phyloP scores from a whole-genome alignment of 768 basidiomycete genomes.

The Gloeopeniophorella convolvens region DNA sequence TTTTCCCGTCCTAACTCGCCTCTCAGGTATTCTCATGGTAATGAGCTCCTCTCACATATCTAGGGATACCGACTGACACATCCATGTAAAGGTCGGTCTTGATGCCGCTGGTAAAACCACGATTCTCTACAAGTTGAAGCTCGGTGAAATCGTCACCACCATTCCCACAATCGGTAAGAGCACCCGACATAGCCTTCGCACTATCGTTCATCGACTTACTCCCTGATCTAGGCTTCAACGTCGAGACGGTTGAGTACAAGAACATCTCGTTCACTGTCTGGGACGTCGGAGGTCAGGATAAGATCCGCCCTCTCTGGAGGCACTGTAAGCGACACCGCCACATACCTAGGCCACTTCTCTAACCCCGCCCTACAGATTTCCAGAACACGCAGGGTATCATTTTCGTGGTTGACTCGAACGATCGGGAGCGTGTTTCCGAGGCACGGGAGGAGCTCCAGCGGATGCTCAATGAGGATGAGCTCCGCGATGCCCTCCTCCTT shows the following conservation, averaged over 20 bases:
- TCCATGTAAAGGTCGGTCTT: slow-evolving; percentile 74
- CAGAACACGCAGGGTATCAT: slow-evolving; percentile 99
- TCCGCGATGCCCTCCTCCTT: slow-evolving; percentile 94
- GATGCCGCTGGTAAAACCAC: slow-evolving; percentile 99
- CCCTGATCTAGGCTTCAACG: slow-evolving; percentile 83
- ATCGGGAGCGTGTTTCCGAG: slow-evolving; percentile 98
- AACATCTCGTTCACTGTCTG: slow-evolving; percentile 99
- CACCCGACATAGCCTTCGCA: slow-evolving; percentile 11
- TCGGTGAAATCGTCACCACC: slow-evolving; percentile 99
- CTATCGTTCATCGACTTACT: slow-evolving; percentile 20
- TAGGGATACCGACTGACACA: background rate
- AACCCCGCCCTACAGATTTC: slow-evolving; percentile 65
- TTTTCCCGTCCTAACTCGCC: slow-evolving; percentile 24
- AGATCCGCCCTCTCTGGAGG: slow-evolving; percentile 99
- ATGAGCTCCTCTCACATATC: background rate
- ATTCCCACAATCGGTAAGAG: slow-evolving; percentile 97
- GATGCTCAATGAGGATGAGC: slow-evolving; percentile 99
- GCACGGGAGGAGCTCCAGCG: slow-evolving; percentile 98
- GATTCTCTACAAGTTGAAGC: slow-evolving; percentile 98
- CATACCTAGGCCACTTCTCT: slow-evolving; percentile 18
- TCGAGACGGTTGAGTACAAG: slow-evolving; percentile 99
- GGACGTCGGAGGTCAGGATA: slow-evolving; percentile 99
- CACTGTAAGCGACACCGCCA: slow-evolving; percentile 71
- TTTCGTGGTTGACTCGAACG: slow-evolving; percentile 99
- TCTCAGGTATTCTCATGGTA: slow-evolving; percentile 93